Percentiles rank a stretch among this genome's conserved stretches.
Evolutionary conservation across 2,329 filamentous ascomycete genomes (phyloP).

Genomic region (Septoria petroselini): DNA sequence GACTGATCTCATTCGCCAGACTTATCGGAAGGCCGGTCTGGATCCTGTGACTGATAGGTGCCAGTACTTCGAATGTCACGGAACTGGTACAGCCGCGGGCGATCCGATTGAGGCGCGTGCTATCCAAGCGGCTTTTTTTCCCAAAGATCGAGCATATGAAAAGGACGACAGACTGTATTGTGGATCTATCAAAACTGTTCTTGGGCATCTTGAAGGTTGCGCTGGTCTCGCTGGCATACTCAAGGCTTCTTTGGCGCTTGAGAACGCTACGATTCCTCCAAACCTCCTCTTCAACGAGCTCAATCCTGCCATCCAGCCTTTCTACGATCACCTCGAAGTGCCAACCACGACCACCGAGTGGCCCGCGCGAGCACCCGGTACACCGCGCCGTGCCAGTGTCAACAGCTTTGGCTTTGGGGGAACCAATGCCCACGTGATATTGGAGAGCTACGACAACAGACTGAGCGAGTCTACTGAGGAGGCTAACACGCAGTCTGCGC

Average conservation of each 20-base stretch:
- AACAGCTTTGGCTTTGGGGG: conserved; percentile 34
- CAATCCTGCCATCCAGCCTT: conserved; percentile 32
- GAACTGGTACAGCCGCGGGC: conserved; percentile 28
- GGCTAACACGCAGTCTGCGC: not conserved
- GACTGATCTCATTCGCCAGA: not conserved
- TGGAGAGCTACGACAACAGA: not conserved
- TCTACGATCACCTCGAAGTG: conserved; percentile 23
- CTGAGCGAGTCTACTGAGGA: not conserved
- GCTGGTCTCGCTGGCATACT: conserved; percentile 27
- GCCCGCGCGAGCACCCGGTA: conserved; percentile 25
- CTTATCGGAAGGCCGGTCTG: conserved; percentile 3
- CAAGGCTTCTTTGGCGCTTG: conserved; percentile 30
- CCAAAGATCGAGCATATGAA: too few species aligned
- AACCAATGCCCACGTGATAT: conserved; percentile 29
- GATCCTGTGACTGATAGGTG: not conserved
- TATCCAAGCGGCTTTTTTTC: not conserved
- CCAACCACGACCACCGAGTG: conserved; percentile 30
- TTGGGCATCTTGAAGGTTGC: conserved; percentile 36
- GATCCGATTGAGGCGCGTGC: conserved; percentile 15
- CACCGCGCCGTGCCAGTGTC: conserved; percentile 20
- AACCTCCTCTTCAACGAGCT: conserved; percentile 25
- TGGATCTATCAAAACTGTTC: conserved; percentile 35
- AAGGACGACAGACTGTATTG: conserved; percentile 27
- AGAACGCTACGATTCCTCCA: conserved; percentile 30
- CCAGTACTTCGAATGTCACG: conserved; percentile 23